These are phyloP conservation scores for Yamadazyma dushanensis DNA, from an alignment of 1,139 yeast genomes.

Conservation along the genomic window DNA sequence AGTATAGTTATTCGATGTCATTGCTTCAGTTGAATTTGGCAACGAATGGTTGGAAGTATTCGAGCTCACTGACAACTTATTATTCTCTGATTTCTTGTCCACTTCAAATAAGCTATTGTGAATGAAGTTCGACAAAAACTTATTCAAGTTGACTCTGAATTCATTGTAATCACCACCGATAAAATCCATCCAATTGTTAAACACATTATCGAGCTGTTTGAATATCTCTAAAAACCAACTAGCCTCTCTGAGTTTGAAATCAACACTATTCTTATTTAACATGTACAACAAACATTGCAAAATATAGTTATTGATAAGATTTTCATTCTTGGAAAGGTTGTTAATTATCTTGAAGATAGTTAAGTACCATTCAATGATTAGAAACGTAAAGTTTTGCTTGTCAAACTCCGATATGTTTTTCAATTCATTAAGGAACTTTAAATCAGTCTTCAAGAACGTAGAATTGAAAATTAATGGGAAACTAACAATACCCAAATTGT, in stretches of 20 bases:
- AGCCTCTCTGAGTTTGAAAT: constrained; percentile 11
- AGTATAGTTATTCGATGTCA: not conserved
- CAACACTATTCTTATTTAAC: constrained; percentile 18
- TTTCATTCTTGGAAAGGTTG: constrained; percentile 20
- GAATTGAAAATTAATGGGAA: constrained; percentile 45
- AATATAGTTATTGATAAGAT: constrained; percentile 27
- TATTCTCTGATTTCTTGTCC: constrained; percentile 4
- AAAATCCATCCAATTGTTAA: constrained; percentile 24
- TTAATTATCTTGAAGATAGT: constrained; percentile 35
- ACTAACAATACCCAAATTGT: constrained; percentile 44
- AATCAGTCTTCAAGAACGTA: constrained; percentile 20
- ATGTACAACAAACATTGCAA: constrained; percentile 29
- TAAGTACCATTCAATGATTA: constrained; percentile 42
- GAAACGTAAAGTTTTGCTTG: constrained; percentile 18
- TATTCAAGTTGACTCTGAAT: constrained; percentile 11
- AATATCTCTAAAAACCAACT: constrained; percentile 16
- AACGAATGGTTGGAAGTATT: not conserved
- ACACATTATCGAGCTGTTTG: constrained; percentile 18
- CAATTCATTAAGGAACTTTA: constrained; percentile 7
- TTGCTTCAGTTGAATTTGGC: not conserved
- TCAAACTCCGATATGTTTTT: constrained; percentile 6
- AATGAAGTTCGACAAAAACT: constrained; percentile 11
- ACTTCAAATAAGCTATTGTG: constrained; percentile 7
- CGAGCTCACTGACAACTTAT: constrained; percentile 2
- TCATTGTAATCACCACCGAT: constrained; percentile 4